Percentiles rank a stretch among this genome's conserved stretches.
Evolutionary conservation across 139 green algal species (phyloP).

Genomic region (Chlorella vulgaris): DNA sequence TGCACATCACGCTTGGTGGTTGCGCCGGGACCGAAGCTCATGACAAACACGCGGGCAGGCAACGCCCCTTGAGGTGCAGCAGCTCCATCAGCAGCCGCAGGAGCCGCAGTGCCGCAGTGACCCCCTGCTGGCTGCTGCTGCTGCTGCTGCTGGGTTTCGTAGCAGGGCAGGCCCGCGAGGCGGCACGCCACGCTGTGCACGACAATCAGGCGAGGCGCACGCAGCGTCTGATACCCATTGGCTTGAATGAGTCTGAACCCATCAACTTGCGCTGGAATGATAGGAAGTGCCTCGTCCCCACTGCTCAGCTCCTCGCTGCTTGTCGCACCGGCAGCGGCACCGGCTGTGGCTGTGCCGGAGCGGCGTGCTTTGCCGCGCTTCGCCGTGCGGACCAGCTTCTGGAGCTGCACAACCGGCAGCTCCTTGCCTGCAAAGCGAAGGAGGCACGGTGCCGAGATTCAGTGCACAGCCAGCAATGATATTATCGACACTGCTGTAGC

Average conservation of each 20-base stretch:
- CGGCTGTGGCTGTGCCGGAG: background rate
- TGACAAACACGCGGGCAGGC: slow-evolving; percentile 2
- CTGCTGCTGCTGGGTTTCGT: background rate
- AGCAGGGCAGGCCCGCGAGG: background rate
- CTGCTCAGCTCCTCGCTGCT: background rate
- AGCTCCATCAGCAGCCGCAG: background rate
- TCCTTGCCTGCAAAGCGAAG: slow-evolving; percentile 10
- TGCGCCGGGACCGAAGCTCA: background rate
- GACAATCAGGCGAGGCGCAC: background rate
- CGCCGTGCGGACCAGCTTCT: background rate
- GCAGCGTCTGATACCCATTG: slow-evolving; percentile 1
- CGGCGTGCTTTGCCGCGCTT: background rate
- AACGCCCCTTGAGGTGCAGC: too few relatives aligned
- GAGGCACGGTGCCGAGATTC: background rate
- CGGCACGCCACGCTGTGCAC: background rate
- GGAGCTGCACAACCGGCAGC: background rate
- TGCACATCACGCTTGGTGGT: slow-evolving; percentile 1
- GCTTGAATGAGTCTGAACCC: background rate
- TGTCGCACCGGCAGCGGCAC: background rate
- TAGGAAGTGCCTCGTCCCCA: background rate
- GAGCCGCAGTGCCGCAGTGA: background rate
- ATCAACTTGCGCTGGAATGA: background rate
- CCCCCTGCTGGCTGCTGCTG: background rate
- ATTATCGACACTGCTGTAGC: too few relatives aligned
- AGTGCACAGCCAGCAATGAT: background rate